A percentile compares a stretch with the other conserved stretches of the same genome.
Conservation (phyloP, 202 grass and related monocot genomes). For the Carex arenaria region DNA sequence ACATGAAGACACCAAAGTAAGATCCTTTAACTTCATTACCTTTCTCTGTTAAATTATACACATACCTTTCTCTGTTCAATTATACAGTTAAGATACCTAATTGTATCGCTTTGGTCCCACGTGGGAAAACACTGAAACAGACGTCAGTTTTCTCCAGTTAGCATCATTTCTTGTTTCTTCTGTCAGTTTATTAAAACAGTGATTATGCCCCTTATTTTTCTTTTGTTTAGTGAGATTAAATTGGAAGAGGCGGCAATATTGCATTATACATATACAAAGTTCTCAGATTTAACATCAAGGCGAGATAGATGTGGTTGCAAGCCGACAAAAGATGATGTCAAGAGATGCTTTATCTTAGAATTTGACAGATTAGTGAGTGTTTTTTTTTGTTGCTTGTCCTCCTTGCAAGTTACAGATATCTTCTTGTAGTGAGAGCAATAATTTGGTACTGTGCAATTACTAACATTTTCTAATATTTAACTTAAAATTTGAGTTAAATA, state of each 20-base stretch:
- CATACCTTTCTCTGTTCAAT: not conserved
- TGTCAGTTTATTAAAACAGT: not conserved
- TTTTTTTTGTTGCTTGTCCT: not conserved
- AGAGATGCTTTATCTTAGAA: constrained; percentile 96
- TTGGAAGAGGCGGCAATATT: constrained; percentile 95
- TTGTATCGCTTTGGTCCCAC: not conserved
- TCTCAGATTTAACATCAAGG: constrained; percentile 88
- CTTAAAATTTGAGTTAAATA: not conserved
- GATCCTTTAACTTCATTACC: constrained; percentile 19
- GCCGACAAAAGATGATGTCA: constrained; percentile 96
- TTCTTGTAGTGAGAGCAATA: not conserved
- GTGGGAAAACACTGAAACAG: not conserved
- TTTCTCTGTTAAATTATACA: not conserved
- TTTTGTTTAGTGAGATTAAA: constrained; percentile 73
- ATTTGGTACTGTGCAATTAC: not conserved
- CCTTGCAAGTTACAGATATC: not conserved
- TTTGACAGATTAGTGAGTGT: constrained; percentile 80
- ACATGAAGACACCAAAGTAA: constrained; percentile 97
- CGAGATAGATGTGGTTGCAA: constrained; percentile 96
- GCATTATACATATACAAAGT: constrained; percentile 94
- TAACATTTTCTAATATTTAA: not conserved
- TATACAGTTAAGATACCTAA: not conserved
- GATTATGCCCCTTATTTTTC: constrained; percentile 11
- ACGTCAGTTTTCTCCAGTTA: not conserved
- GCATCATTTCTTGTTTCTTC: not conserved